phyloP scores from a whole-genome alignment of 768 basidiomycete species.

The Dioszegia crocea region DNA sequence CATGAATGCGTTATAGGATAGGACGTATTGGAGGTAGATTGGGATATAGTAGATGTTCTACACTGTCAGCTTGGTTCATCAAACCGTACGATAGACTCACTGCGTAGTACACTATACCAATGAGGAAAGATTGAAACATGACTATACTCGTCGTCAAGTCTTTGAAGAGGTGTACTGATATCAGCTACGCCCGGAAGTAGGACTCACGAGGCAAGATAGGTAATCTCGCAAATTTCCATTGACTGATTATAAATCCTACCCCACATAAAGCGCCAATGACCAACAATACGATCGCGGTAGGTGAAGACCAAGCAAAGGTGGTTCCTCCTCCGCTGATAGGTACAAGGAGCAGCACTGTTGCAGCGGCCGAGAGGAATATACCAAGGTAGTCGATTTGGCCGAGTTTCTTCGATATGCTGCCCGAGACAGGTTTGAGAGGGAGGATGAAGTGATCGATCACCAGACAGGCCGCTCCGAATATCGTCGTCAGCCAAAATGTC shows the following conservation, averaged over 20 bases:
- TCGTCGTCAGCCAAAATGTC: conserved; percentile 36
- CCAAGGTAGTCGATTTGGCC: conserved; percentile 40
- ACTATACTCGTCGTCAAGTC: conserved; percentile 26
- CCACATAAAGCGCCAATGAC: conserved; percentile 14
- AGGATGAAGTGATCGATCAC: conserved; percentile 33
- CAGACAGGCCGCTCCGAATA: conserved; percentile 21
- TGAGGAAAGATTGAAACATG: conserved; percentile 37
- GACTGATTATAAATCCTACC: conserved; percentile 19
- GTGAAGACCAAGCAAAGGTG: conserved; percentile 28
- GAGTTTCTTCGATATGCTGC: conserved; percentile 28
- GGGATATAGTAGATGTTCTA: conserved; percentile 41
- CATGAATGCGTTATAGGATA: conserved; percentile 27
- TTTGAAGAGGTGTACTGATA: conserved; percentile 25
- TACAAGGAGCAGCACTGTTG: conserved; percentile 35
- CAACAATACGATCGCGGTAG: conserved; percentile 32
- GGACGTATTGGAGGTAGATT: conserved; percentile 38
- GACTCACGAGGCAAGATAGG: conserved; percentile 36
- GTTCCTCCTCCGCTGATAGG: conserved; percentile 39
- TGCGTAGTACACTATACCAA: conserved; percentile 44
- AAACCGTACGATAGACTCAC: conserved; percentile 8
- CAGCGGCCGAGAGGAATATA: conserved; percentile 28
- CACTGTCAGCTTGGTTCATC: neutral
- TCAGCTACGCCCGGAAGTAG: neutral
- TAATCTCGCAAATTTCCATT: conserved; percentile 23
- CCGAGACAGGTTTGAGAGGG: conserved; percentile 33